Conservation (phyloP, 2,329 filamentous ascomycete genomes). For the Epichloe glyceriae region DNA sequence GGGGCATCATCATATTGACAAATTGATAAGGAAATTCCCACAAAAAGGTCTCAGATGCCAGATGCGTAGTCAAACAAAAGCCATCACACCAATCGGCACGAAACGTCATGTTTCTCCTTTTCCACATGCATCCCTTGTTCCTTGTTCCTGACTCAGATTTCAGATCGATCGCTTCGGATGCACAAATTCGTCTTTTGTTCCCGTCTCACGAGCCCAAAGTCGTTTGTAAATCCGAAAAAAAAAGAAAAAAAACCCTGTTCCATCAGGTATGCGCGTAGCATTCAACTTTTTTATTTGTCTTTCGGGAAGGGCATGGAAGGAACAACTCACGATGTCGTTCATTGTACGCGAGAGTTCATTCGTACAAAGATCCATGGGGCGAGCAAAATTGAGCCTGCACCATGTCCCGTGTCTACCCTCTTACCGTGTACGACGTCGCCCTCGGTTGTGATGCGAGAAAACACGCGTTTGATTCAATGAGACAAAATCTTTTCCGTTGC, state of each 20-base stretch:
- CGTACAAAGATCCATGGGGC: too few relatives aligned
- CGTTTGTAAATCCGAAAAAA: too few relatives aligned
- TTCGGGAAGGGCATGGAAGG: too few relatives aligned
- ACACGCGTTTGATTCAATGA: not conserved
- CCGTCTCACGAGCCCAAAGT: too few relatives aligned
- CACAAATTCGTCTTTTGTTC: not conserved
- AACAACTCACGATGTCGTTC: too few relatives aligned
- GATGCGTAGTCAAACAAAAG: not conserved
- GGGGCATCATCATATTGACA: not conserved
- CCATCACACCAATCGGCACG: not conserved
- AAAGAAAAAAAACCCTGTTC: not conserved
- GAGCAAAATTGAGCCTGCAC: too few relatives aligned
- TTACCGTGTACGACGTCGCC: not conserved
- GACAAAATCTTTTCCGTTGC: too few relatives aligned
- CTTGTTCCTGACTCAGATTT: too few relatives aligned
- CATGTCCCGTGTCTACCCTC: not conserved
- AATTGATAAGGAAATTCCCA: not conserved
- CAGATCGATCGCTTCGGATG: slow-evolving; percentile 1
- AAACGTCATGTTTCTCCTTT: not conserved
- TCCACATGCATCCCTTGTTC: not conserved
- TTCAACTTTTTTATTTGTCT: too few relatives aligned
- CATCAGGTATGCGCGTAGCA: not conserved
- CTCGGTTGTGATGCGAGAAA: not conserved
- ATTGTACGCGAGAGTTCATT: too few relatives aligned
- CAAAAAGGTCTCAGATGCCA: not conserved